These are phyloP conservation scores for Trichophyton rubrum DNA, from an alignment of 2,329 filamentous ascomycete genomes.

Conservation along the genomic window DNA sequence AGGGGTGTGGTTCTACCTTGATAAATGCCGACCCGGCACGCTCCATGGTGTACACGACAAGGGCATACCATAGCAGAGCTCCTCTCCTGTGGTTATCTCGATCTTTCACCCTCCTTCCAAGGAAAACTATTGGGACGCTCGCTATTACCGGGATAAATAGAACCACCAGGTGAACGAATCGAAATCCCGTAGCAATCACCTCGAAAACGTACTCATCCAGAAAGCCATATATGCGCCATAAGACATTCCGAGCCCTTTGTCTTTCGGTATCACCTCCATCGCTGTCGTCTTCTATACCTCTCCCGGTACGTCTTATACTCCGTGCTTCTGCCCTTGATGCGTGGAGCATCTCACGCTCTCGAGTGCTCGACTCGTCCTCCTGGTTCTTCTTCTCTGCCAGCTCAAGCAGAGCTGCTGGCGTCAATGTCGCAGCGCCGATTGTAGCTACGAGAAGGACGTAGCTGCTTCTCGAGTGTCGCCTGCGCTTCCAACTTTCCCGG, in stretches of 20 bases:
- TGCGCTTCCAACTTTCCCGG: background rate
- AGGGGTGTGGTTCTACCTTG: conserved; percentile 47
- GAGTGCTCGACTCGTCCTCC: conserved; percentile 47
- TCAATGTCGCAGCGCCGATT: conserved; percentile 33
- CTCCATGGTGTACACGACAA: conserved; percentile 83
- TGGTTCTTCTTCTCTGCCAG: conserved; percentile 38
- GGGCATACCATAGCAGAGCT: conserved; percentile 88
- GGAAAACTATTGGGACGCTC: conserved; percentile 66
- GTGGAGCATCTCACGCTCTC: conserved; percentile 77
- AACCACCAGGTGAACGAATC: conserved; percentile 74
- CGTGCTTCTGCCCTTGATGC: conserved; percentile 57
- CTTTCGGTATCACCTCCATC: conserved; percentile 51
- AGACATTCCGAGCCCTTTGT: conserved; percentile 46
- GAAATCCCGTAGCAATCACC: conserved; percentile 69
- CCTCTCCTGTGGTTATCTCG: conserved; percentile 65
- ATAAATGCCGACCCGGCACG: conserved; percentile 90
- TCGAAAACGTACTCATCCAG: conserved; percentile 53
- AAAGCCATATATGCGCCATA: conserved; percentile 51
- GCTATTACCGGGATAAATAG: conserved; percentile 88
- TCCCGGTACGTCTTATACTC: background rate
- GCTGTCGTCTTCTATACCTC: conserved; percentile 29
- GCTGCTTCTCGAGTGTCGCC: background rate
- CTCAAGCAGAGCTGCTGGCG: conserved; percentile 47
- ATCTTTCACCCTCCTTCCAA: conserved; percentile 52
- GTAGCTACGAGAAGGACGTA: conserved; percentile 17